Base-by-base conservation (phyloP, 2,329 filamentous ascomycete species). In the Hyphodiscus sp. region DNA sequence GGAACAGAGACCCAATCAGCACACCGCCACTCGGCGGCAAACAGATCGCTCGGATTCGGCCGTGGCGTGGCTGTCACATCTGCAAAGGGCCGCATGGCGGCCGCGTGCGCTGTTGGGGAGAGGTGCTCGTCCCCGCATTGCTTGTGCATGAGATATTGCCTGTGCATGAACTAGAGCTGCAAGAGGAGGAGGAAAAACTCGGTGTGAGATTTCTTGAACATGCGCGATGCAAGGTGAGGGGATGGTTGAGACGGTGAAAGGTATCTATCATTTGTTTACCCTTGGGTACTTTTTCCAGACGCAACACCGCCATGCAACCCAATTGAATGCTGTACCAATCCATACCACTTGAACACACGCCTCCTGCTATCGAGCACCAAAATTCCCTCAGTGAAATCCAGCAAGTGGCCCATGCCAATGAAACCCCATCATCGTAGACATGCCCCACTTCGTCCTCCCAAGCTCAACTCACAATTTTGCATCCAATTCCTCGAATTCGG, bases 401-500 rank as follows among this genome's bases (percentile, higher is more conserved):
- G 8, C 8, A 8, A 26, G 23, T 26, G 8, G 3, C 3, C 23
- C 23, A 8, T 26, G 23, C 23, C 23, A 3, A 26, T 26, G 23
- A 4, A 26, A 8, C 23, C 23, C 23, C 8, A 26, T 26, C 8
- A 26, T 26, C 23, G 8, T 26, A 8, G 23, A 26, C 23, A 26
- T 3, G 4, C 23, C 2, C 33, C 33, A 5, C 16, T 38, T 38
- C 33, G 16, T 13, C 33, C 33, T 38, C 11, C 33, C 33, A 38
- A 4, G 4, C 33, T 47, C n/a, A 1, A 19, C 41, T 78, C 69
- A 92, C 53, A 96, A 77, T 74, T 96, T 96, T 15, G 88, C 74
- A 58, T 89, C 89, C 55, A 85, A 76, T 55, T 96, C 92, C 68
- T 96, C 88, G 70, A 92, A 97, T 65, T 91, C 87, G 57, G 78